phyloP scores from a whole-genome alignment of 306 rosid species.

The Oxytropis ochrocephala region DNA sequence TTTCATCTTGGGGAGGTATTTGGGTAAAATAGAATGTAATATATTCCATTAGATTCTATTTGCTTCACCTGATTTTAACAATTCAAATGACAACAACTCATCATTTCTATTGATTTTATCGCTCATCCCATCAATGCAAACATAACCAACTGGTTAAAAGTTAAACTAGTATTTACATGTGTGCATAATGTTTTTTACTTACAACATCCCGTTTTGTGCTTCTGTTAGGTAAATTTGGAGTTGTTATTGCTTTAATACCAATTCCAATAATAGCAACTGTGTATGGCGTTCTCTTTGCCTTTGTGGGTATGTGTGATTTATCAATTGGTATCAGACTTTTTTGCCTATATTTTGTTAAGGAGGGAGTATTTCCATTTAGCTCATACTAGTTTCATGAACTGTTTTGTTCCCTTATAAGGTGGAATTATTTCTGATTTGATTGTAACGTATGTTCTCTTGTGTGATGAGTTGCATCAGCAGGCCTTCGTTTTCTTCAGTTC shows the following conservation, averaged over 20 bases:
- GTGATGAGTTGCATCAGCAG: conserved; percentile 55
- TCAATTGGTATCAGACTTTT: no score
- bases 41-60: no score
- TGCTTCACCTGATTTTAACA: no score
- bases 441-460: conserved; percentile 4
- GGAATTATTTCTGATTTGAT: background rate
- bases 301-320: no score
- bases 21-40: no score
- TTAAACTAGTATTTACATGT: background rate
- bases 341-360: no score
- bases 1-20: no score
- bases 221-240: conserved; percentile 80
- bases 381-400: background rate
- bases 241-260: conserved; percentile 86
- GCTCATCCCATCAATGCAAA: no score
- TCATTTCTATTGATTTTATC: no score
- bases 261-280: conserved; percentile 71
- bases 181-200: background rate
- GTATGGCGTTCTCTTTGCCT: conserved; percentile 77
- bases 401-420: background rate
- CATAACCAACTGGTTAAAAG: background rate
- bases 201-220: conserved; percentile 11
- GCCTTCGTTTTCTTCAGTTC: conserved; percentile 73
- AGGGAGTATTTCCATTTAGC: no score
- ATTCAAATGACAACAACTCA: no score